A percentile compares a stretch with the other conserved stretches of the same genome.
These are phyloP conservation scores for Aspergillus pseudoglaucus DNA, from an alignment of 2,329 filamentous ascomycete genomes.

Conservation along the genomic window DNA sequence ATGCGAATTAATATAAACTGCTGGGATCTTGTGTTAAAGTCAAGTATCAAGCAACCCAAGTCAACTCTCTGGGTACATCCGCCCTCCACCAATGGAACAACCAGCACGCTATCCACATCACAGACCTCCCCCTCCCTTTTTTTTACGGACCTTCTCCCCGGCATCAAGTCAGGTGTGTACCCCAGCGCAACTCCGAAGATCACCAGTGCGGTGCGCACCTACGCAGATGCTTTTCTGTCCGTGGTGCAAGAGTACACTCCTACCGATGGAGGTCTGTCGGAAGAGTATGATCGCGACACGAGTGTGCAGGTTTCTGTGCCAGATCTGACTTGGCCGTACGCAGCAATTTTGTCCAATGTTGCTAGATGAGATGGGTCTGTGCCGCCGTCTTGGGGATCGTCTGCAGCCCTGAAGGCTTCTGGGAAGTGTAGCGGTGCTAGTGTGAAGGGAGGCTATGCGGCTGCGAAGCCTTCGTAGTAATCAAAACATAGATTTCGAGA, in stretches of 20 bases:
- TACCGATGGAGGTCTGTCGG: conserved; percentile 21
- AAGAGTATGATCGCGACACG: conserved; percentile 27
- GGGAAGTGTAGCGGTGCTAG: background rate
- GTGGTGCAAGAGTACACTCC: conserved; percentile 27
- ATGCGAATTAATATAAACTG: too few species aligned
- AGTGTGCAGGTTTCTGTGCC: conserved; percentile 10
- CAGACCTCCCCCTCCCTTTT: conserved; percentile 59
- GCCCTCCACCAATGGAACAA: conserved; percentile 64
- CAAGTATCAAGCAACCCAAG: too few species aligned
- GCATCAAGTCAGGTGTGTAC: conserved; percentile 58
- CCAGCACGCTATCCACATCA: conserved; percentile 57
- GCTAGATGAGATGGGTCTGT: conserved; percentile 10
- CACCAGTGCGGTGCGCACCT: conserved; percentile 53
- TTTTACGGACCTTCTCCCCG: conserved; percentile 59
- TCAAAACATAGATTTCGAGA: too few species aligned
- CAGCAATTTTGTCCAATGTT: conserved; percentile 13
- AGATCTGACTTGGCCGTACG: conserved; percentile 18
- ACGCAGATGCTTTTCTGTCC: conserved; percentile 51
- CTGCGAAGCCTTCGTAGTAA: conserved; percentile 1
- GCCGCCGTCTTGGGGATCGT: conserved; percentile 16
- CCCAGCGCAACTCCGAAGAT: conserved; percentile 48
- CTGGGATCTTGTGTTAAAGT: too few species aligned
- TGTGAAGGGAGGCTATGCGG: background rate
- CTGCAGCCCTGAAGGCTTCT: background rate
- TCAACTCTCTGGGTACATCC: too few species aligned